Conservation (phyloP, 78 protist species). For the Guillardia theta region DNA sequence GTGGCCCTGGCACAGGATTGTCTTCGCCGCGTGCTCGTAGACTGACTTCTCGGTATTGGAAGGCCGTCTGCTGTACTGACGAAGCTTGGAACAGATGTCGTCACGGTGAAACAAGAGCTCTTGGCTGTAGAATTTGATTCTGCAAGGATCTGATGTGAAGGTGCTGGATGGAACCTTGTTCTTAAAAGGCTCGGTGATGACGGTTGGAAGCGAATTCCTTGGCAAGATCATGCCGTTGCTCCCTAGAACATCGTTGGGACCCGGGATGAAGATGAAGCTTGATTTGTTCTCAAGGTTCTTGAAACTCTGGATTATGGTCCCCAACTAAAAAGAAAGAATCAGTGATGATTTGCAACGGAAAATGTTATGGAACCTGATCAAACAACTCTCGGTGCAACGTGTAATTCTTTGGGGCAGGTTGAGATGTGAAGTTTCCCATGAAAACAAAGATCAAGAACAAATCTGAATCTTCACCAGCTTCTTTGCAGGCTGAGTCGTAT, state of each 20-base stretch:
- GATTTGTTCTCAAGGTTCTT: too few relatives aligned
- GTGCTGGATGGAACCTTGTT: neutral
- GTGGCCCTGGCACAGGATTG: conserved; percentile 62
- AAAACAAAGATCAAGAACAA: conserved; percentile 21
- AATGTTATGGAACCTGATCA: too few relatives aligned
- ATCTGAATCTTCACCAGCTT: neutral
- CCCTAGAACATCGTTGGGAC: conserved; percentile 36
- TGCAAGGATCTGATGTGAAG: neutral
- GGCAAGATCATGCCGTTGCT: neutral
- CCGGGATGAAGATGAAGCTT: conserved; percentile 70
- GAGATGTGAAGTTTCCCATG: conserved; percentile 70
- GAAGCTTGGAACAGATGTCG: conserved; percentile 61
- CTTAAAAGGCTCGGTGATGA: neutral
- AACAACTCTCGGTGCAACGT: too few relatives aligned
- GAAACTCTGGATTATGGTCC: neutral
- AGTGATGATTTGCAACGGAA: neutral
- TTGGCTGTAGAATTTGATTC: conserved; percentile 31
- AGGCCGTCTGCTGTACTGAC: conserved; percentile 53
- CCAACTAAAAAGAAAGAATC: neutral
- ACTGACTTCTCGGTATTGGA: neutral
- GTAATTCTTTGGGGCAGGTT: conserved; percentile 22
- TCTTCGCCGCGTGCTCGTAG: neutral
- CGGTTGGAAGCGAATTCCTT: neutral
- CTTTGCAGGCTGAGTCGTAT: neutral
- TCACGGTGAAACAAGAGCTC: conserved; percentile 69